A percentile compares a stretch with the other conserved stretches of the same genome.
Conservation (phyloP, 140 eudicot genomes). For the Oenanthe javanica region DNA sequence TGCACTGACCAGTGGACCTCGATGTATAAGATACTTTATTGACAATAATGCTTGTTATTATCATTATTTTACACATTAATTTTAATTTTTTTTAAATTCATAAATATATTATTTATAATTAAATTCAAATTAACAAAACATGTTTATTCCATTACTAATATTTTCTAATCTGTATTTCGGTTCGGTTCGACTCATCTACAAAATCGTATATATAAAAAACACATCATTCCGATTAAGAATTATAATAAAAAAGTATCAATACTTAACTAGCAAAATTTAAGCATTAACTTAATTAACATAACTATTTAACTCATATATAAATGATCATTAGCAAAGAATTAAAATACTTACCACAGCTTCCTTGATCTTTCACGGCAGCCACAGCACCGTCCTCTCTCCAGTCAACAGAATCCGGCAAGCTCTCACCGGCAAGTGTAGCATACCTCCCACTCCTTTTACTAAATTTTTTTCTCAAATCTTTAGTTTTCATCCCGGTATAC, state of each 20-base stretch:
- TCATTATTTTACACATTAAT: background rate
- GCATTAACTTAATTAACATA: background rate
- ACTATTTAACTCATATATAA: background rate
- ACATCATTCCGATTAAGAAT: background rate
- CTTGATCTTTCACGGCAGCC: slow-evolving; percentile 69
- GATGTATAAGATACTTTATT: background rate
- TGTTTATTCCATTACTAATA: no score
- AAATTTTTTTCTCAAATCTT: slow-evolving; percentile 22
- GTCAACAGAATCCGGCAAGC: slow-evolving; percentile 61
- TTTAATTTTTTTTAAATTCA: background rate
- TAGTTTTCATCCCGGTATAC: slow-evolving; percentile 35
- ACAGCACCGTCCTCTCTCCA: slow-evolving; percentile 76
- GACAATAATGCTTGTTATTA: background rate
- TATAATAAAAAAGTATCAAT: background rate
- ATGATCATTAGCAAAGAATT: background rate
- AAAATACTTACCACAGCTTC: slow-evolving; percentile 63
- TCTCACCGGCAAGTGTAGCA: slow-evolving; percentile 28
- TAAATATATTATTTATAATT: background rate
- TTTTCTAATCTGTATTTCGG: no score
- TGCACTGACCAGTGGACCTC: background rate
- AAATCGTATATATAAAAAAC: no score
- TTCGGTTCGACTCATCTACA: no score
- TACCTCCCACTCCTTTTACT: slow-evolving; percentile 43
- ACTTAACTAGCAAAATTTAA: background rate
- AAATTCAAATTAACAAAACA: no score